phyloP scores from a whole-genome alignment of 495 filamentous ascomycete genomes.

The Amniculicola lignicola region DNA sequence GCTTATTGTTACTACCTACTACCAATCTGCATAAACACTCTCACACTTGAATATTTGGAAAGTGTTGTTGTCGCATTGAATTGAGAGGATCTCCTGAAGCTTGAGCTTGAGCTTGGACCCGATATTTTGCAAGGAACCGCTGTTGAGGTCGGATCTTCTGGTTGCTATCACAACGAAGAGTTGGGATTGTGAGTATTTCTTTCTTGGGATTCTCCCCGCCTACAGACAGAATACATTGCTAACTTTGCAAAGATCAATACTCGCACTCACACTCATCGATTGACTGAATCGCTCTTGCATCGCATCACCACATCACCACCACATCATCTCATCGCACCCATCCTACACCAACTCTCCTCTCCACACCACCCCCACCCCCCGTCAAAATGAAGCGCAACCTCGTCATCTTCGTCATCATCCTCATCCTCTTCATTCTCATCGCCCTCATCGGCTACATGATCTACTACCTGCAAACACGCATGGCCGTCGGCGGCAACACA shows the following conservation, averaged over 20 bases:
- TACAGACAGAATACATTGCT: too few species aligned
- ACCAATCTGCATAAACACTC: not conserved
- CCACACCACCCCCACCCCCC: not conserved
- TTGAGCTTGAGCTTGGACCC: too few species aligned
- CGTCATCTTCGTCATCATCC: conserved; percentile 47
- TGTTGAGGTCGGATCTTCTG: too few species aligned
- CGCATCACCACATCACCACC: not conserved
- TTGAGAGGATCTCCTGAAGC: too few species aligned
- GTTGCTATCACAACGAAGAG: too few species aligned
- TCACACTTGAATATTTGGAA: not conserved
- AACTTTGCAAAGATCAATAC: too few species aligned
- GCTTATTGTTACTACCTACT: not conserved
- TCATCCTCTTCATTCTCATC: conserved; percentile 47
- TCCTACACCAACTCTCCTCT: not conserved
- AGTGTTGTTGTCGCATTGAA: too few species aligned
- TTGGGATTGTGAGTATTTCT: too few species aligned
- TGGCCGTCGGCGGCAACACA: conserved; percentile 31
- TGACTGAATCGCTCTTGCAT: too few species aligned
- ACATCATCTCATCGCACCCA: not conserved
- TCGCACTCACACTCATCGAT: too few species aligned
- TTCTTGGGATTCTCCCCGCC: too few species aligned
- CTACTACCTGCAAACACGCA: conserved; percentile 41
- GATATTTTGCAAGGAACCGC: too few species aligned
- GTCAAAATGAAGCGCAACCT: conserved; percentile 45
- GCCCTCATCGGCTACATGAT: conserved; percentile 43